Evolutionary conservation across 768 basidiomycete species (phyloP).

Genomic region (Naganishia randhawae): DNA sequence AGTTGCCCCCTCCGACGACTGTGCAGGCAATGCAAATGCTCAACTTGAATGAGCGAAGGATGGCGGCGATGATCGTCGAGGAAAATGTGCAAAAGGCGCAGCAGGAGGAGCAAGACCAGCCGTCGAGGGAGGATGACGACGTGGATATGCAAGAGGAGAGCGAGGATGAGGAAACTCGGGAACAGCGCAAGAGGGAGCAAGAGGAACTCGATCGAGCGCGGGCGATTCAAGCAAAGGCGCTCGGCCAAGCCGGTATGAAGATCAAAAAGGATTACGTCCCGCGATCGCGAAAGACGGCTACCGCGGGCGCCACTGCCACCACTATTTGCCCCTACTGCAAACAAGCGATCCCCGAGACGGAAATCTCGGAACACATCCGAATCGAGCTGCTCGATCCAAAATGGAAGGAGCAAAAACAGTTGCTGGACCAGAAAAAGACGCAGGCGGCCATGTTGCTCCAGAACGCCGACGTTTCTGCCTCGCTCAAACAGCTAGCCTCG

Average conservation of each 20-base stretch:
- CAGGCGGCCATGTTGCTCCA: slow-evolving; percentile 51
- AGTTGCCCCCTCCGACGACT: slow-evolving; percentile 94
- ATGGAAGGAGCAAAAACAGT: slow-evolving; percentile 94
- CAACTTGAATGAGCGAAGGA: slow-evolving; percentile 93
- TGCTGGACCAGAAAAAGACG: slow-evolving; percentile 80
- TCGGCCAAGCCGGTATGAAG: slow-evolving; percentile 45
- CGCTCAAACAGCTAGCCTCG: slow-evolving; percentile 84
- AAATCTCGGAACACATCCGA: slow-evolving; percentile 94
- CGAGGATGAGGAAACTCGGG: slow-evolving; percentile 56
- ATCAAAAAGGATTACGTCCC: slow-evolving; percentile 82
- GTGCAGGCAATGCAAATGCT: slow-evolving; percentile 91
- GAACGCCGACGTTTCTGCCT: slow-evolving; percentile 85
- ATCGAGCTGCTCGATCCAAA: slow-evolving; percentile 95
- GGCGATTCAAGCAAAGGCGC: slow-evolving; percentile 70
- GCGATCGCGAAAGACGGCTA: slow-evolving; percentile 56
- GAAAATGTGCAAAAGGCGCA: slow-evolving; percentile 62
- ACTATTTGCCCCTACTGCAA: slow-evolving; percentile 89
- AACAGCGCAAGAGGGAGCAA: slow-evolving; percentile 55
- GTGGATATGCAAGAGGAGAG: slow-evolving; percentile 37
- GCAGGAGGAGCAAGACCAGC: slow-evolving; percentile 25
- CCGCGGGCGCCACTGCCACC: slow-evolving; percentile 64
- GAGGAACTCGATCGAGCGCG: slow-evolving; percentile 74
- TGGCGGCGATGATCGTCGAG: slow-evolving; percentile 98
- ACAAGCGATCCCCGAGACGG: slow-evolving; percentile 93
- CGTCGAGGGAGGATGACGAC: slow-evolving; percentile 53